Percentiles rank a stretch among this genome's conserved stretches.
phyloP scores from a whole-genome alignment of 1,284 basidiomycete species.

The Heterobasidion irregulare region DNA sequence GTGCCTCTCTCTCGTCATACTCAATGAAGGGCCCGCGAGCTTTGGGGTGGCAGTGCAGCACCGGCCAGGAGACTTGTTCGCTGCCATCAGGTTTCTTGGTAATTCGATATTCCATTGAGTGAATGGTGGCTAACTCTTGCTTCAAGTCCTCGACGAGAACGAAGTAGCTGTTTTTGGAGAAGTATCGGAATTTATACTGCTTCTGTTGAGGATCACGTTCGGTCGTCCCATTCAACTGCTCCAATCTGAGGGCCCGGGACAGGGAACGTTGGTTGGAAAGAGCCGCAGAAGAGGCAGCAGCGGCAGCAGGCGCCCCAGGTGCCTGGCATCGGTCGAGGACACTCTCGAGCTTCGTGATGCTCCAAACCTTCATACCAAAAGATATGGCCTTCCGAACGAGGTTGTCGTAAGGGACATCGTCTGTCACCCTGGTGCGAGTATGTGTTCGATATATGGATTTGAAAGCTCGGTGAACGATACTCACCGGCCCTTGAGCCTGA shows the following conservation, averaged over 20 bases:
- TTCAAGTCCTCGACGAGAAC: conserved; percentile 89
- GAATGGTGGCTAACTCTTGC: conserved; percentile 68
- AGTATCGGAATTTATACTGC: conserved; percentile 87
- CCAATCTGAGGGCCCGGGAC: conserved; percentile 73
- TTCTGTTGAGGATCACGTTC: conserved; percentile 90
- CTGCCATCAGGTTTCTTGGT: conserved; percentile 38
- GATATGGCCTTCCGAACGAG: conserved; percentile 71
- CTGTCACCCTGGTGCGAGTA: conserved; percentile 6
- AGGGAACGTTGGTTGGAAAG: conserved; percentile 30
- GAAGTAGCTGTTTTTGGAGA: conserved; percentile 72
- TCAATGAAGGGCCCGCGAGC: conserved; percentile 65
- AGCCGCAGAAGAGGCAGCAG: conserved; percentile 12
- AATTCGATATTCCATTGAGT: conserved; percentile 55
- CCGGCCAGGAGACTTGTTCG: conserved; percentile 55
- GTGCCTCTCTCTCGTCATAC: conserved; percentile 65
- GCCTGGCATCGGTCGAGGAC: conserved; percentile 57
- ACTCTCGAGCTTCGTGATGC: conserved; percentile 63
- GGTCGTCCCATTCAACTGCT: conserved; percentile 80
- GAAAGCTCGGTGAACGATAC: background rate
- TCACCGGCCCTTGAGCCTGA: conserved; percentile 53
- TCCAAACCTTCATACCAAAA: conserved; percentile 90
- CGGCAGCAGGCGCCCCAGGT: conserved; percentile 19
- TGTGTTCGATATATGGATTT: background rate
- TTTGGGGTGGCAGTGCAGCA: conserved; percentile 63
- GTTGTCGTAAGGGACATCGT: conserved; percentile 22